Percentiles rank a stretch among this genome's conserved stretches.
Evolutionary conservation across 306 rosid genomes (phyloP).

Genomic region (Castanea sativa): DNA sequence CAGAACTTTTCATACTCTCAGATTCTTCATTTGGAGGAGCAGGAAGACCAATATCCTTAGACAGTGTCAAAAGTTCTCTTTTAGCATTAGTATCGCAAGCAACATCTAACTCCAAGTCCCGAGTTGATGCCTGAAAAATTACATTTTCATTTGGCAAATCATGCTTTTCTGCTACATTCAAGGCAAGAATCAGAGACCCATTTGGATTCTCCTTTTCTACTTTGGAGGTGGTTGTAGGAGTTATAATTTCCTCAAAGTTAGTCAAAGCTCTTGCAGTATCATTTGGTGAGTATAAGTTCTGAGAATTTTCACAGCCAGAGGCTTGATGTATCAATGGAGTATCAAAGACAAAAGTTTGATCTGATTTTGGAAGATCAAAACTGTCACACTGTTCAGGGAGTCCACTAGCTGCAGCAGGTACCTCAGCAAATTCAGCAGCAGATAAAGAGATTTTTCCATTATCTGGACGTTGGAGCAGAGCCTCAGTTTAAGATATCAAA

Average conservation of each 20-base stretch:
- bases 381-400: slow-evolving; percentile 22
- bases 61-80: slow-evolving; percentile 25
- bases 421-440: slow-evolving; percentile 23
- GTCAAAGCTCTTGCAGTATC: slow-evolving; percentile 20
- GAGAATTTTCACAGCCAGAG: slow-evolving; percentile 14
- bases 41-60: slow-evolving; percentile 23
- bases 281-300: slow-evolving; percentile 10
- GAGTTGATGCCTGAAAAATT: slow-evolving; percentile 9
- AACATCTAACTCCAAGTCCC: slow-evolving; percentile 18
- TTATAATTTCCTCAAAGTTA: slow-evolving; percentile 21
- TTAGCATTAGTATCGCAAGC: slow-evolving; percentile 22
- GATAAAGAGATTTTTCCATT: slow-evolving; percentile 15
- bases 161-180: slow-evolving; percentile 18
- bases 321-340: slow-evolving; percentile 10
- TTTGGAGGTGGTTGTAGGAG: slow-evolving; percentile 16
- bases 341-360: slow-evolving; percentile 25
- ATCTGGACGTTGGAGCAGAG: slow-evolving; percentile 23
- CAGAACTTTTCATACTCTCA: slow-evolving; percentile 19
- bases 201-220: slow-evolving; percentile 11
- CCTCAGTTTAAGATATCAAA: slow-evolving; percentile 39
- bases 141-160: slow-evolving; percentile 23
- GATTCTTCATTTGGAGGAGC: slow-evolving; percentile 14
- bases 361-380: slow-evolving; percentile 27
- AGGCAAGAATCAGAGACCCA: slow-evolving; percentile 17
- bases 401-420: slow-evolving; percentile 26